These are phyloP conservation scores for Annulohypoxylon stygium DNA, from an alignment of 495 filamentous ascomycete species.

Conservation along the genomic window DNA sequence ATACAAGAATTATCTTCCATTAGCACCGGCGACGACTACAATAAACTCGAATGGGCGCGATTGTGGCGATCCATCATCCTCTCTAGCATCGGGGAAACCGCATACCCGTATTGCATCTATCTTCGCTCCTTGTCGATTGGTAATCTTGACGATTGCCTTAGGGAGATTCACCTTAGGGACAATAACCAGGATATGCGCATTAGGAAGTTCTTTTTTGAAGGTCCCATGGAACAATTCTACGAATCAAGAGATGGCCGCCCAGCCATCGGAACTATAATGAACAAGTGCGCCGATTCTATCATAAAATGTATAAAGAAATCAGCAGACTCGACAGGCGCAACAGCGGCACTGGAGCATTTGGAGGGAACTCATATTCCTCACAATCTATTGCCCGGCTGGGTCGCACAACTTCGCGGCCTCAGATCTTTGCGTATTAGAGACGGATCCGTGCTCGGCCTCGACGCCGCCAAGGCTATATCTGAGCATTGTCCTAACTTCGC, in stretches of 20 bases:
- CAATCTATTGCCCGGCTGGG: slow-evolving; percentile 52
- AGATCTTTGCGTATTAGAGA: slow-evolving; percentile 67
- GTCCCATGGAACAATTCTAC: slow-evolving; percentile 58
- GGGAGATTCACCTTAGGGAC: slow-evolving; percentile 67
- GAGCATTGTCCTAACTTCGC: slow-evolving; percentile 72
- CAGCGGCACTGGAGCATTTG: slow-evolving; percentile 63
- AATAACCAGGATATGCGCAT: slow-evolving; percentile 56
- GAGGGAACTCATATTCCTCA: slow-evolving; percentile 50
- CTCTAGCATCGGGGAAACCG: slow-evolving; percentile 72
- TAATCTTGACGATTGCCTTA: slow-evolving; percentile 70
- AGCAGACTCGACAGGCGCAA: slow-evolving; percentile 50
- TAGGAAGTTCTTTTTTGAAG: slow-evolving; percentile 63
- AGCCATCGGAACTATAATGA: slow-evolving; percentile 39
- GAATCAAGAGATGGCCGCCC: slow-evolving; percentile 25
- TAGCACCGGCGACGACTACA: slow-evolving; percentile 37
- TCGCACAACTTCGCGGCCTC: slow-evolving; percentile 53
- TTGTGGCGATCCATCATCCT: slow-evolving; percentile 78
- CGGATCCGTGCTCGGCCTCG: slow-evolving; percentile 67
- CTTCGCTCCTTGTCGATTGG: slow-evolving; percentile 72
- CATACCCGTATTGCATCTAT: slow-evolving; percentile 78
- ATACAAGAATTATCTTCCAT: slow-evolving; percentile 42
- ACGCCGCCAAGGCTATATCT: slow-evolving; percentile 65
- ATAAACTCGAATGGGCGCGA: slow-evolving; percentile 64
- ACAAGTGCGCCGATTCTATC: slow-evolving; percentile 50
- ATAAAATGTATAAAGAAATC: slow-evolving; percentile 52